These are phyloP conservation scores for Panaeolus papilionaceus DNA, from an alignment of 768 basidiomycete genomes.

Conservation along the genomic window DNA sequence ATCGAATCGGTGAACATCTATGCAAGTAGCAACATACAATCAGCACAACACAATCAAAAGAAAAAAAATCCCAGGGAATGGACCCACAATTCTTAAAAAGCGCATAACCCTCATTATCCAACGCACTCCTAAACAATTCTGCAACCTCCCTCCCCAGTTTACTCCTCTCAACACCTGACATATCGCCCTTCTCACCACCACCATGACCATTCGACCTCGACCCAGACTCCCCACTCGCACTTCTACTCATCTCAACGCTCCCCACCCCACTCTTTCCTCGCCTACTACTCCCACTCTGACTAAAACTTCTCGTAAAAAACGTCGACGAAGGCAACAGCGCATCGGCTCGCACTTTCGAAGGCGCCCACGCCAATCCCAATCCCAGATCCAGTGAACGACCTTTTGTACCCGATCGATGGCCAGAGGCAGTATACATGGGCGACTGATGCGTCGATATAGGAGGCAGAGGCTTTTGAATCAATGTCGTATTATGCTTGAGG, in stretches of 20 bases:
- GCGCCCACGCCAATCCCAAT: slow-evolving; percentile 75
- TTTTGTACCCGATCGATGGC: slow-evolving; percentile 55
- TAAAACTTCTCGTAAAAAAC: slow-evolving; percentile 41
- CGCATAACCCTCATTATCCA: slow-evolving; percentile 53
- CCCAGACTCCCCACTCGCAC: slow-evolving; percentile 29
- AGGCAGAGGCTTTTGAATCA: slow-evolving; percentile 15
- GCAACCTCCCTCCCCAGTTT: slow-evolving; percentile 53
- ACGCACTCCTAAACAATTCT: slow-evolving; percentile 50
- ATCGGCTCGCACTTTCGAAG: slow-evolving; percentile 68
- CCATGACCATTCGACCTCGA: slow-evolving; percentile 20
- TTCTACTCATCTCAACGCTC: slow-evolving; percentile 21
- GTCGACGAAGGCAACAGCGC: slow-evolving; percentile 60
- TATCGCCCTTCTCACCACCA: slow-evolving; percentile 5
- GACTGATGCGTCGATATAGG: slow-evolving; percentile 2
- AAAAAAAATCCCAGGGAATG: slow-evolving; percentile 16
- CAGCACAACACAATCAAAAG: slow-evolving; percentile 14
- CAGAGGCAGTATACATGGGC: slow-evolving; percentile 24
- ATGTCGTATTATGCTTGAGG: background rate
- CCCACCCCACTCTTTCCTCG: slow-evolving; percentile 3
- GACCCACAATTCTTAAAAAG: slow-evolving; percentile 71
- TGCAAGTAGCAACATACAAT: slow-evolving; percentile 5
- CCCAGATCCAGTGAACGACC: slow-evolving; percentile 78
- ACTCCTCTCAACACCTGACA: slow-evolving; percentile 37
- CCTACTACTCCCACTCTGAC: slow-evolving; percentile 22
- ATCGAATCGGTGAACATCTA: slow-evolving; percentile 80